These are phyloP conservation scores for Fusarium redolens DNA, from an alignment of 2,329 filamentous ascomycete species.

Conservation along the genomic window DNA sequence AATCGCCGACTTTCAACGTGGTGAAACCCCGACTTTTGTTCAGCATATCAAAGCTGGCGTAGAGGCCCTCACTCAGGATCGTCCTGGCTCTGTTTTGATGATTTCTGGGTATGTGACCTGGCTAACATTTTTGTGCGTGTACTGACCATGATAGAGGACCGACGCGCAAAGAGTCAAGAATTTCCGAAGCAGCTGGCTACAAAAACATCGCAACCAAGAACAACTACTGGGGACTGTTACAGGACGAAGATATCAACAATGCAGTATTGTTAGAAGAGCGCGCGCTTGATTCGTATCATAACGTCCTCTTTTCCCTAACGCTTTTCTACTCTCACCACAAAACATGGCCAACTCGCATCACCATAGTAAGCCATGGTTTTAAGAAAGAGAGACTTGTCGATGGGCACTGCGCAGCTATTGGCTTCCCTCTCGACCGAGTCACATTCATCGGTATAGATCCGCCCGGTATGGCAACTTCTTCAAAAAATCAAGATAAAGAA, in stretches of 20 bases:
- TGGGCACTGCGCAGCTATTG: conserved; percentile 72
- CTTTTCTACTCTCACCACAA: conserved; percentile 56
- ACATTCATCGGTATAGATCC: conserved; percentile 74
- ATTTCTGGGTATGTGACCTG: conserved; percentile 74
- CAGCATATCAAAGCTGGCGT: conserved; percentile 77
- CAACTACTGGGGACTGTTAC: conserved; percentile 57
- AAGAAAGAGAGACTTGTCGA: conserved; percentile 72
- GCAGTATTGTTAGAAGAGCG: conserved; percentile 71
- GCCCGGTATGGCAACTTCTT: conserved; percentile 54
- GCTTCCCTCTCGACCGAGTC: conserved; percentile 59
- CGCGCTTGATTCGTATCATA: conserved; percentile 88
- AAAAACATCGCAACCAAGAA: conserved; percentile 62
- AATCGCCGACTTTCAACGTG: conserved; percentile 80
- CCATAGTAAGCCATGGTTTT: conserved; percentile 76
- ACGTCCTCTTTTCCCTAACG: conserved; percentile 79
- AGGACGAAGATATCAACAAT: conserved; percentile 8
- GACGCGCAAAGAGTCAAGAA: conserved; percentile 66
- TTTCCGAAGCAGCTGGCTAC: conserved; percentile 74
- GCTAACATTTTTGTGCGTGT: fast-evolving
- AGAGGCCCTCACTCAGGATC: conserved; percentile 59
- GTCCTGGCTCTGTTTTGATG: conserved; percentile 63
- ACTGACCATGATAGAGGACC: conserved; percentile 61
- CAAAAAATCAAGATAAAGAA: conserved; percentile 48
- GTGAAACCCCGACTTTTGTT: conserved; percentile 84
- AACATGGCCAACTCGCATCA: conserved; percentile 68